Conservation (phyloP, 2,329 filamentous ascomycete species). For the Epichloe uncinata region DNA sequence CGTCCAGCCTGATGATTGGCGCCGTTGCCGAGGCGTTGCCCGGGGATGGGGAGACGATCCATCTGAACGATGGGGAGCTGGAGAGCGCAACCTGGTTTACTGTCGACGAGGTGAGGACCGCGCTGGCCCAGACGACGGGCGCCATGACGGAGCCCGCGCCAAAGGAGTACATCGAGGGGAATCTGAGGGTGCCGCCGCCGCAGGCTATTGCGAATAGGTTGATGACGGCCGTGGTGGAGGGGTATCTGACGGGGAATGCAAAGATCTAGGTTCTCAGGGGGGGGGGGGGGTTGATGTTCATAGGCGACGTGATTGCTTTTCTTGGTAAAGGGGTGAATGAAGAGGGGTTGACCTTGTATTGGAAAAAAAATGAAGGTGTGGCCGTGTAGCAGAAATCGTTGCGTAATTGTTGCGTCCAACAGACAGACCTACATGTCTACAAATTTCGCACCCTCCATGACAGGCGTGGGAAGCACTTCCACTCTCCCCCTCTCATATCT, state of each 20-base stretch:
- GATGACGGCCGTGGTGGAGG: conserved; percentile 64
- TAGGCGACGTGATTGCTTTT: too few species aligned
- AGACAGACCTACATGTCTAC: conserved; percentile 11
- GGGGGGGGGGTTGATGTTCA: too few species aligned
- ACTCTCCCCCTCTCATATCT: conserved; percentile 34
- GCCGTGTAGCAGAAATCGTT: too few species aligned
- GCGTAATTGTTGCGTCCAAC: too few species aligned
- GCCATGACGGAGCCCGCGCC: conserved; percentile 51
- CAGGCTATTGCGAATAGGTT: conserved; percentile 91
- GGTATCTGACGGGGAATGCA: conserved; percentile 45
- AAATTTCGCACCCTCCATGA: conserved; percentile 30
- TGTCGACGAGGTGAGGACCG: conserved; percentile 67
- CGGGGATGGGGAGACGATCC: conserved; percentile 58
- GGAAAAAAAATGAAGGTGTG: too few species aligned
- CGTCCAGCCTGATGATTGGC: conserved; percentile 72
- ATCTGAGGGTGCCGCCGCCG: conserved; percentile 63
- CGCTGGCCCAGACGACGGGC: conserved; percentile 51
- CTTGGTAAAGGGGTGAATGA: too few species aligned
- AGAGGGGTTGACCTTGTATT: too few species aligned
- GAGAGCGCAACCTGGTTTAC: conserved; percentile 83
- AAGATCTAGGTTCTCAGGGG: conserved; percentile 31
- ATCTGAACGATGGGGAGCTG: conserved; percentile 81
- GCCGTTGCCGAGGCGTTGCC: conserved; percentile 79
- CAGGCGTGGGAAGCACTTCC: conserved; percentile 23
- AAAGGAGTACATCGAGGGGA: conserved; percentile 56